Evolutionary conservation across 768 basidiomycete species (phyloP).

Genomic region (Leccinum longicurvipes): DNA sequence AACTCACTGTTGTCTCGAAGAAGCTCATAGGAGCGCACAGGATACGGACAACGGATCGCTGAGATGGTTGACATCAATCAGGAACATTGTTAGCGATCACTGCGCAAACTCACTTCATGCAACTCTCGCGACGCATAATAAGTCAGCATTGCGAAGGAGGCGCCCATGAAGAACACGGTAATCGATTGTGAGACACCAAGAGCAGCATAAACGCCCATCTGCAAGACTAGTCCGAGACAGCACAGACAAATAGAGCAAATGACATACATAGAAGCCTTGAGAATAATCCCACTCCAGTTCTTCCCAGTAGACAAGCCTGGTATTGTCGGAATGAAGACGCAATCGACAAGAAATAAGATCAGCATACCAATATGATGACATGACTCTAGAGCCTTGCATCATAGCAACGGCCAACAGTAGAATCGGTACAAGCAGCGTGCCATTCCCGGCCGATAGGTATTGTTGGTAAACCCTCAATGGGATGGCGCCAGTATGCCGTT

Average conservation of each 20-base stretch:
- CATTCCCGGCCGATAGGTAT: constrained; percentile 71
- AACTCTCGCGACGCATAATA: constrained; percentile 74
- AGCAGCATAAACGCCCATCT: constrained; percentile 82
- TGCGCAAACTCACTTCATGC: constrained; percentile 46
- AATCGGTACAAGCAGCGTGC: constrained; percentile 59
- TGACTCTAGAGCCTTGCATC: constrained; percentile 65
- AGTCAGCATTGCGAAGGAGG: constrained; percentile 60
- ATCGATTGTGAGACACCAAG: constrained; percentile 72
- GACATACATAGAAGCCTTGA: constrained; percentile 68
- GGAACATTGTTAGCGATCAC: background rate
- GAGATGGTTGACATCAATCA: background rate
- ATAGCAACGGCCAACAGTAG: constrained; percentile 60
- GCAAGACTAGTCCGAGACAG: background rate
- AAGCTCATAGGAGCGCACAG: constrained; percentile 88
- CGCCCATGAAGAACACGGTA: constrained; percentile 64
- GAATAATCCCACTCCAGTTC: constrained; percentile 52
- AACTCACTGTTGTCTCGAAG: constrained; percentile 76
- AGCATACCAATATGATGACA: constrained; percentile 72
- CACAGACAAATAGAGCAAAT: constrained; percentile 27
- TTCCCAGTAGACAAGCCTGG: constrained; percentile 74
- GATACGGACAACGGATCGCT: constrained; percentile 63
- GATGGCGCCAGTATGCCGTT: too few species aligned
- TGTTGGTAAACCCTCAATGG: constrained; percentile 36
- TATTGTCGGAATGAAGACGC: background rate
- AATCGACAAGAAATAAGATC: background rate